Evolutionary conservation across 495 filamentous ascomycete genomes (phyloP).

Genomic region (Neurospora sp.): DNA sequence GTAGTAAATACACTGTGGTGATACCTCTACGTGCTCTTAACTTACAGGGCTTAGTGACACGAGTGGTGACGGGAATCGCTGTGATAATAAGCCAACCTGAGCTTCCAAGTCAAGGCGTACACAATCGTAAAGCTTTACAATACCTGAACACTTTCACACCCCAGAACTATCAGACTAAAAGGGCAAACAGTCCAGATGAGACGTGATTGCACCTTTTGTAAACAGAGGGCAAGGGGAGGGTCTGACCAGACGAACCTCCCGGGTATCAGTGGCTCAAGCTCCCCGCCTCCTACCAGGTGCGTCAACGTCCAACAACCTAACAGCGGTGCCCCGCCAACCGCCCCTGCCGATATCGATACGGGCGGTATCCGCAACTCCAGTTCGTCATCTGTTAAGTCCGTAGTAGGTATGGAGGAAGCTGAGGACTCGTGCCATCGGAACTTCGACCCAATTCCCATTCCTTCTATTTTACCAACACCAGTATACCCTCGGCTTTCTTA

Average conservation of each 20-base stretch:
- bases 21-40: not conserved
- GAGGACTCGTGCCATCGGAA: conserved; percentile 2
- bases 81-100: not conserved
- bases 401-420: not conserved
- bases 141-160: not conserved
- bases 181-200: not conserved
- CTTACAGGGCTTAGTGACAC: not conserved
- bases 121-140: not conserved
- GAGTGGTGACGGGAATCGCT: not conserved
- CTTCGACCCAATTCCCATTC: conserved; percentile 15
- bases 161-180: not conserved
- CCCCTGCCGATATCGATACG: not conserved
- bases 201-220: not conserved
- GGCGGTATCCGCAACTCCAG: not conserved
- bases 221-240: not conserved
- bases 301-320: not conserved
- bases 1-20: not conserved
- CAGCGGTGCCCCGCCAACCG: not conserved
- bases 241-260: not conserved
- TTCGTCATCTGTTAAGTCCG: not conserved
- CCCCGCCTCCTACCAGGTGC: not conserved
- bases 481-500: not conserved
- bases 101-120: not conserved
- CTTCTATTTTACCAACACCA: not conserved
- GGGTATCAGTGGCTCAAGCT: not conserved